These are phyloP conservation scores for Malus hybrid DNA, from an alignment of 331 rosid species.

Conservation along the genomic window DNA sequence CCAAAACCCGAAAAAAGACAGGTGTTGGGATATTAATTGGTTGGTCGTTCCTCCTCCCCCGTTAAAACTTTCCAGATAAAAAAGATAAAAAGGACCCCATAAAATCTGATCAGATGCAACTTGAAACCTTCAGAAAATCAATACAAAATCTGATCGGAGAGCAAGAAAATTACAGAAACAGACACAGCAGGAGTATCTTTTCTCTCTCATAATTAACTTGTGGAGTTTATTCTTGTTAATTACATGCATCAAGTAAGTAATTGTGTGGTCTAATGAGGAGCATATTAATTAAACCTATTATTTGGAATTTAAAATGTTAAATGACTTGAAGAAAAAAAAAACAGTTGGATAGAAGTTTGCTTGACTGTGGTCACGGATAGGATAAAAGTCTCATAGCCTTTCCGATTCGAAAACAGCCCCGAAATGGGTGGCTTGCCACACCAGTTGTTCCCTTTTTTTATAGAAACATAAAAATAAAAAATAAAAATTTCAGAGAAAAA, in stretches of 20 bases:
- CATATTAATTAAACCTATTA: too few relatives aligned
- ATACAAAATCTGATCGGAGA: neutral
- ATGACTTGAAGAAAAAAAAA: too few relatives aligned
- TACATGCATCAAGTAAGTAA: too few relatives aligned
- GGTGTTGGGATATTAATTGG: neutral
- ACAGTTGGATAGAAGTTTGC: too few relatives aligned
- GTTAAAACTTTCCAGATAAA: neutral
- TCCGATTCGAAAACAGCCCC: too few relatives aligned
- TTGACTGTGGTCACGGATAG: fast-evolving
- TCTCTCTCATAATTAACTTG: neutral
- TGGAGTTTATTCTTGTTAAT: neutral
- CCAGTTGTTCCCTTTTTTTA: too few relatives aligned
- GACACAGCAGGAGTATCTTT: neutral
- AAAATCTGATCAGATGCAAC: neutral
- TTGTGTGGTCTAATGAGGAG: neutral
- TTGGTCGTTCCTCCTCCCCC: neutral
- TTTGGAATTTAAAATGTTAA: too few relatives aligned
- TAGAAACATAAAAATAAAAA: too few relatives aligned
- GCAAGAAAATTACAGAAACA: neutral
- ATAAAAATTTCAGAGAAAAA: too few relatives aligned
- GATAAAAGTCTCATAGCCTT: too few relatives aligned
- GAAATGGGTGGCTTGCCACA: too few relatives aligned
- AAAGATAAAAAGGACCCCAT: neutral
- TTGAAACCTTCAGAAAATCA: neutral
- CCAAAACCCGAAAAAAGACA: neutral